Conservation (phyloP, 164 flowering plant genomes). For the Magnolia officinalis region DNA sequence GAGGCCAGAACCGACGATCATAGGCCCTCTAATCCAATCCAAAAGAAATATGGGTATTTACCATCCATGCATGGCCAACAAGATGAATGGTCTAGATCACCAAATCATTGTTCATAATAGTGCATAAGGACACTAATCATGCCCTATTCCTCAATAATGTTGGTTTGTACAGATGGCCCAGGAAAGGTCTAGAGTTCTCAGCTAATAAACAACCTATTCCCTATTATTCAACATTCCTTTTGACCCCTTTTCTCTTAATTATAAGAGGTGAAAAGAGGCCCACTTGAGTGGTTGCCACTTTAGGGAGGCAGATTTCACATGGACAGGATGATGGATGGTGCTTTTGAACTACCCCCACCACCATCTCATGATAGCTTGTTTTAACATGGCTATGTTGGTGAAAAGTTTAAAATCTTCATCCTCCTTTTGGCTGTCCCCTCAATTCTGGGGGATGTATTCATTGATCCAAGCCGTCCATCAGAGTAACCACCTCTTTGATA, state of each 20-base stretch:
- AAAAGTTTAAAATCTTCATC: too few species aligned
- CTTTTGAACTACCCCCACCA: not conserved
- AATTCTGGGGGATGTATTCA: too few species aligned
- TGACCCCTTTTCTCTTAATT: not conserved
- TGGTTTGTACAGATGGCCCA: not conserved
- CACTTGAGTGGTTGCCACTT: not conserved
- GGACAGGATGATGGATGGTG: not conserved
- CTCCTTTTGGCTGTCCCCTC: too few species aligned
- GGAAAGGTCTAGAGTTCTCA: not conserved
- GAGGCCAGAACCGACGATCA: too few species aligned
- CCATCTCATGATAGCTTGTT: not conserved
- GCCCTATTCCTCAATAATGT: not conserved
- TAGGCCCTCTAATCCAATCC: too few species aligned
- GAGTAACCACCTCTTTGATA: too few species aligned
- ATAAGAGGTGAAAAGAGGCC: not conserved
- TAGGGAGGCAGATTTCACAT: not conserved
- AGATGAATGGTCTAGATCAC: too few species aligned
- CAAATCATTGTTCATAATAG: not conserved
- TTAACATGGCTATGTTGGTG: too few species aligned
- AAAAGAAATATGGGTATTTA: too few species aligned
- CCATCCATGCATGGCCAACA: too few species aligned
- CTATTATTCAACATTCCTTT: too few species aligned
- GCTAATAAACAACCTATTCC: not conserved
- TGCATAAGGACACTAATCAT: not conserved
- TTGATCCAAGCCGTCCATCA: too few species aligned